Percentiles rank a stretch among this genome's conserved stretches.
These are phyloP conservation scores for Suillus tomentosus DNA, from an alignment of 768 basidiomycete genomes.

Conservation along the genomic window DNA sequence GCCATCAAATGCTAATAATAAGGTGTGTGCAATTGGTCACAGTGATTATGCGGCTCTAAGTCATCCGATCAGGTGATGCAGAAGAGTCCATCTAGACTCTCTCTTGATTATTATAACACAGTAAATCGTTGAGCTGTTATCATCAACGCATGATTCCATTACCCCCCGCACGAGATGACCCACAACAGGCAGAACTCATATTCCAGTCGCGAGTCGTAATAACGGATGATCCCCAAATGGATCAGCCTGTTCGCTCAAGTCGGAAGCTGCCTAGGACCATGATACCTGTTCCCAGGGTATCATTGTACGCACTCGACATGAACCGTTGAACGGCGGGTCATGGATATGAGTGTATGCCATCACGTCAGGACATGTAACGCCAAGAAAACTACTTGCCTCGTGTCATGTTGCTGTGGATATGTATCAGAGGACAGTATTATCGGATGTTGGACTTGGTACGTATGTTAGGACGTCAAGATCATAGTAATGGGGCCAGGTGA, in stretches of 20 bases:
- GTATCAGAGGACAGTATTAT: background rate
- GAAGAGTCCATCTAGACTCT: slow-evolving; percentile 1
- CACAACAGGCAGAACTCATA: slow-evolving; percentile 3
- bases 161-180: background rate
- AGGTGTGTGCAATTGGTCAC: slow-evolving; percentile 14
- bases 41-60: slow-evolving; percentile 1
- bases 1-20: slow-evolving; percentile 9
- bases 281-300: background rate
- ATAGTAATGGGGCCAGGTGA: too few species aligned
- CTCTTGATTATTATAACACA: slow-evolving; percentile 9
- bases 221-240: background rate
- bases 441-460: too few species aligned
- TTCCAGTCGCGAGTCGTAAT: background rate
- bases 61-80: background rate
- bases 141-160: background rate
- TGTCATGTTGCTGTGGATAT: background rate
- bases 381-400: background rate
- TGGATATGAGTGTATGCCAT: background rate
- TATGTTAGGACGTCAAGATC: too few species aligned
- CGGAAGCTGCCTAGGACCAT: background rate
- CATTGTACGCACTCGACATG: slow-evolving; percentile 1
- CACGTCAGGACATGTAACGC: background rate
- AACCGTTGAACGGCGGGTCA: background rate
- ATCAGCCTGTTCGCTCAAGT: background rate
- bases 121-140: slow-evolving; percentile 1